phyloP scores from a whole-genome alignment of 1,284 basidiomycete species.

The Salmacisia buchloeana region DNA sequence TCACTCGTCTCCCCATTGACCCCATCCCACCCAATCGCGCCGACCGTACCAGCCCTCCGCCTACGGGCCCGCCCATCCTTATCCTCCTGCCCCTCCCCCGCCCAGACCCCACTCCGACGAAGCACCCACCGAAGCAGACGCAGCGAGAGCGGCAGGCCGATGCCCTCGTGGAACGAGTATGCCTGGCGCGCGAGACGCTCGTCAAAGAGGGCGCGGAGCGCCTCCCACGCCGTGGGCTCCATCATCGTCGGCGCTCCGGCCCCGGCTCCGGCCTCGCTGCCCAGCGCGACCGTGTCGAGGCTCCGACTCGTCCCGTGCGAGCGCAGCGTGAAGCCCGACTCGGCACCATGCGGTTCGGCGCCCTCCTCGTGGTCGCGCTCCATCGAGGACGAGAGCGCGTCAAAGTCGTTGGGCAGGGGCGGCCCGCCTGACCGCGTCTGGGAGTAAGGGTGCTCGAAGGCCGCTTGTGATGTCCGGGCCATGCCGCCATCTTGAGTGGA shows the following conservation, averaged over 20 bases:
- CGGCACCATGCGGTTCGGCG: too few relatives aligned
- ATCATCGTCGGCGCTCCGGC: slow-evolving; percentile 3
- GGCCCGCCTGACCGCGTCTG: too few relatives aligned
- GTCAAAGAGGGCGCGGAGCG: background rate
- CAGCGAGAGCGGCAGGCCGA: background rate
- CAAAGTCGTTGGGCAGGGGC: too few relatives aligned
- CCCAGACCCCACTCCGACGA: background rate
- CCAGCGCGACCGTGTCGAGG: background rate
- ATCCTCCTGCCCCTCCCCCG: background rate
- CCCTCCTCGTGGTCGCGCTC: too few relatives aligned
- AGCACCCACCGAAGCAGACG: slow-evolving; percentile 1
- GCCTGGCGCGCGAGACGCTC: slow-evolving; percentile 5
- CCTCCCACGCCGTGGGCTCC: slow-evolving; percentile 6
- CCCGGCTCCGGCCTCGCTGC: too few relatives aligned
- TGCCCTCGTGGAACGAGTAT: slow-evolving; percentile 2
- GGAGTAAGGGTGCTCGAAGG: too few relatives aligned
- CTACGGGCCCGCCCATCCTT: background rate
- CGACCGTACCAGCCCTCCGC: background rate
- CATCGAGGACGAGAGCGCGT: too few relatives aligned
- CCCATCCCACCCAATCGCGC: slow-evolving; percentile 1
- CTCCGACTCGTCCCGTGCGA: background rate
- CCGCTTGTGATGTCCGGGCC: too few relatives aligned
- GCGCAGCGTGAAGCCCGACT: too few relatives aligned
- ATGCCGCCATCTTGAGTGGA: too few relatives aligned
- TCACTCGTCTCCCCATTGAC: background rate